Evolutionary conservation across 805 yeast genomes (phyloP), one percentile per base, ranked within the genome.

Genomic region (Lipomyces yamadae): DNA sequence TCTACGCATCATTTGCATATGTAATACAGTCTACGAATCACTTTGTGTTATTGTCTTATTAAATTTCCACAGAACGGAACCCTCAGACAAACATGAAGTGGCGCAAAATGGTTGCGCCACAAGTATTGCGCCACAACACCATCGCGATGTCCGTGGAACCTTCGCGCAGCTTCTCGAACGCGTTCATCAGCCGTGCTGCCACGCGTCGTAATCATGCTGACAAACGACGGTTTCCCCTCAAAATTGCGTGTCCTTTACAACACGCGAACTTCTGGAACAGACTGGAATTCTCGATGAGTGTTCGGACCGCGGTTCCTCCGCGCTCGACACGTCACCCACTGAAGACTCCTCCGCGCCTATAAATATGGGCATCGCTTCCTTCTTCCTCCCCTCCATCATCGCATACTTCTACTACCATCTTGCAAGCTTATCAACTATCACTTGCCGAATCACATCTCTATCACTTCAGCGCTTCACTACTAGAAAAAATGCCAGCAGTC

Each of bases 91-190:
- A 24, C 24, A 24, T 24, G 24, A 24, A 24, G 24, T 24, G 24
- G 24, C 24, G 24, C 24, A 24, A 24, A 24, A 24, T 6, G 13
- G 24, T n/a, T 24, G 8, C 15, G 48, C 48, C 48, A n/a, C 29
- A n/a, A 34, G 24, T 24, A 24, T 34, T 10, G 55, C 55, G 55
- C 55, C 55, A 32, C 55, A 52, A 29, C 55, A 13, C 55, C 55
- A 52, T 52, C 55, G 24, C 55, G 55, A 29, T 42, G 48, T 15
- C 29, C 6, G 11, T 29, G 35, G 65, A 58, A 58, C 53, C 48
- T 61, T 58, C 65, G 61, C 59, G 68, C 48, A 30, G 24, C 59
- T 58, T 58, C 65, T 48, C 56, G 68, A 62, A n/a, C 34, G 55
- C 48, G 52, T 42, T 1, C 55, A 32, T 29, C 18, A 37, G 39